Conservation (phyloP, 164 flowering plant species). For the Kingdonia uniflora region DNA sequence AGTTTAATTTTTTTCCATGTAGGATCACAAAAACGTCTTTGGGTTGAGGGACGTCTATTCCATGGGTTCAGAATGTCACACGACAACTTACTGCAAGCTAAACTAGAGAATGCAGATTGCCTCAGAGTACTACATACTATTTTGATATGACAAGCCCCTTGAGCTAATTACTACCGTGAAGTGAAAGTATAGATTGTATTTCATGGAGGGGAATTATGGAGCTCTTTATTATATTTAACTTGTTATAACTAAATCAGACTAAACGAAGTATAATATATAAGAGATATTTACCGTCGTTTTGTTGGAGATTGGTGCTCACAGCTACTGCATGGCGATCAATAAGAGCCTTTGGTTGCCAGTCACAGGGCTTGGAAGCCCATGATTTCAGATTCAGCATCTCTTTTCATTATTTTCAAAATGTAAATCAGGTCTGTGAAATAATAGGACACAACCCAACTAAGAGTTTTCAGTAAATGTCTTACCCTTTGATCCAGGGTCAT, state of each 20-base stretch:
- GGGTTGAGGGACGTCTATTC: too few relatives aligned
- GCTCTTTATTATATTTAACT: too few relatives aligned
- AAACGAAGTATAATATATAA: neutral
- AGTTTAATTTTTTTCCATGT: too few relatives aligned
- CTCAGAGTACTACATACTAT: too few relatives aligned
- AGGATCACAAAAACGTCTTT: too few relatives aligned
- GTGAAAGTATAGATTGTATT: neutral
- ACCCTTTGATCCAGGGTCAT: conserved; percentile 44
- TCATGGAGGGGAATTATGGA: neutral
- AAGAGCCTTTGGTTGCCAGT: conserved; percentile 83
- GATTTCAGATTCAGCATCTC: conserved; percentile 48
- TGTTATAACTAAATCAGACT: too few relatives aligned
- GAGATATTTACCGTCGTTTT: conserved; percentile 53
- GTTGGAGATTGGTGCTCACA: conserved; percentile 73
- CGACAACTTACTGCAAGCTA: too few relatives aligned
- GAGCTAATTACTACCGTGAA: too few relatives aligned
- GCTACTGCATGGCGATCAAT: conserved; percentile 69
- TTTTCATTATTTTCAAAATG: conserved; percentile 20
- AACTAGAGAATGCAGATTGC: too few relatives aligned
- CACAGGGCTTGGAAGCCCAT: conserved; percentile 57
- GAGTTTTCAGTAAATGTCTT: conserved; percentile 5
- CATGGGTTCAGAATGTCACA: too few relatives aligned
- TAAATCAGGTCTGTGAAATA: neutral
- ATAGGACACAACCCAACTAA: neutral
- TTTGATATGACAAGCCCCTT: too few relatives aligned